Evolutionary conservation across 2,329 filamentous ascomycete species (phyloP), one percentile per base, ranked within the genome.

Genomic region (Alternaria tenuissima): DNA sequence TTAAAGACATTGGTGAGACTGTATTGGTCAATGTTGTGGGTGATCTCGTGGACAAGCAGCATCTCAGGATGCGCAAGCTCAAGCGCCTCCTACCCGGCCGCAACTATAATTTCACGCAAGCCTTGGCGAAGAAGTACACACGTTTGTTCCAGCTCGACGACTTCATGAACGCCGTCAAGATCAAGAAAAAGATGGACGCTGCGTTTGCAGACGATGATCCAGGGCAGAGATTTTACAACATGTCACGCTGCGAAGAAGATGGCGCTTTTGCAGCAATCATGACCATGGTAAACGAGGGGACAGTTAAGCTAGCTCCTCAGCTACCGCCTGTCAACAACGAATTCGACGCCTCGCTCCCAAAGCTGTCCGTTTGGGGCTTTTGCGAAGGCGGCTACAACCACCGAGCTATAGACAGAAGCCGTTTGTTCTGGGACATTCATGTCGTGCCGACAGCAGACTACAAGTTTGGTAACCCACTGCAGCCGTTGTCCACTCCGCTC

Each of bases 371-470:
- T 2, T 89, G 91, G 72, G 91, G 91, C 1, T 90, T 93, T 69
- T 85, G 87, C 54, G 89, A 89, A 7, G 87, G 87, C 16, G 88
- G 90, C 64, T 93, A 93, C 76, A 87, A 91, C 69, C 89, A 88
- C 22, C 84, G 89, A 56, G 87, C 87, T 59, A 88, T 89, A 63
- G 86, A 90, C 36, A 89, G 89, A 66, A 83, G 83, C 34, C 87
- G 87, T 67, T 84, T 91, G 51, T 85, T 87, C 64, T 92, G 91
- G 76, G 82, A 84, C 9, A 80, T 92, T 36, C 82, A 86, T 43
- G 82, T 88, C 20, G 78, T 82, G 1, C 88, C 88, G 1, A 91
- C 89, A 0, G 72, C 78, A 7, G 73, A 64, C 0, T 93, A 92
- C 73, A 69, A 85, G 14, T 87, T 82, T 69, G 83, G 88, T 49